Evolutionary conservation across 2,329 filamentous ascomycete genomes (phyloP).

Genomic region (Colletotrichum theobromicola): DNA sequence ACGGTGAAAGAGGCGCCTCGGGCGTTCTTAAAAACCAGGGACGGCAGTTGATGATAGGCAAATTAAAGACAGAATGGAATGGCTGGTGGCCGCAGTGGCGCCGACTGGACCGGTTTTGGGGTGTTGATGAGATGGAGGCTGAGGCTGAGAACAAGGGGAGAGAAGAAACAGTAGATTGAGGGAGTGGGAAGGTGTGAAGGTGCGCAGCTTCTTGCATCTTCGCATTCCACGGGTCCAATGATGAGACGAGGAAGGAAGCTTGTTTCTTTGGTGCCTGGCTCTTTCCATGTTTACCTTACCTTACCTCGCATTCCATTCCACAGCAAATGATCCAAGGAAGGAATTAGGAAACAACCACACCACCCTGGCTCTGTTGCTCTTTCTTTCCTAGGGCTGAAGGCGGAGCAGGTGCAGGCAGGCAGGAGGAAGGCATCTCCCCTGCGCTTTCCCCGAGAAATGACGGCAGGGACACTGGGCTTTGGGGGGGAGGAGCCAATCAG

Average conservation of each 20-base stretch:
- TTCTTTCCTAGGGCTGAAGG: slow-evolving; percentile 11
- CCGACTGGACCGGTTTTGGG: not conserved
- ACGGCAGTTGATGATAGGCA: not conserved
- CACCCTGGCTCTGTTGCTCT: not conserved
- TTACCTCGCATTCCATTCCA: not conserved
- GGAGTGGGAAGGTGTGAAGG: not conserved
- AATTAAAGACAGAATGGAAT: not conserved
- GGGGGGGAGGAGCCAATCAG: not conserved
- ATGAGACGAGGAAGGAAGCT: not conserved
- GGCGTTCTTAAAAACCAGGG: not conserved
- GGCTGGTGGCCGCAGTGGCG: slow-evolving; percentile 4
- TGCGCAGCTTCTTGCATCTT: not conserved
- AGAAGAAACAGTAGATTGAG: not conserved
- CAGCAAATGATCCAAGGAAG: not conserved
- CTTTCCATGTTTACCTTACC: not conserved
- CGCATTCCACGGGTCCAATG: not conserved
- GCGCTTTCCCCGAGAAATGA: slow-evolving; percentile 6
- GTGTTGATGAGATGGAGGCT: not conserved
- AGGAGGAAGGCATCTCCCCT: not conserved
- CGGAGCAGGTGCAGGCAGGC: not conserved
- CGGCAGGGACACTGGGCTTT: not conserved
- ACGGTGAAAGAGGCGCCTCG: not conserved
- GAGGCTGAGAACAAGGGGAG: not conserved
- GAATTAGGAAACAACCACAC: not conserved
- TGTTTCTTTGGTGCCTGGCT: not conserved